Conservation (phyloP, 345 rosid species). For the Eutrema japonicum region DNA sequence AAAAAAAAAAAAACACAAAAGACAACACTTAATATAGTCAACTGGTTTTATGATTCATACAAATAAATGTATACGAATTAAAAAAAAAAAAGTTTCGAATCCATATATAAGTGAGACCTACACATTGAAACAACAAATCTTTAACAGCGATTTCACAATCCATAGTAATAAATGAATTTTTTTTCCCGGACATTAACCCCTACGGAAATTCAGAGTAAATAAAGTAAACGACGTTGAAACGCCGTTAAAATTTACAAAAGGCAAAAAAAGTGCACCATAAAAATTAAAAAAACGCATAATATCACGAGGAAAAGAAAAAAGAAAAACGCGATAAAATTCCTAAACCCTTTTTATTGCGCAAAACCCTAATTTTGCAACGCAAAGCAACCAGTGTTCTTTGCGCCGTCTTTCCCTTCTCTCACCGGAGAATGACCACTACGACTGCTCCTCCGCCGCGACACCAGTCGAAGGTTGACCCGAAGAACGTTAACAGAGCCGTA, state of each 20-base stretch:
- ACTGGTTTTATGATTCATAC: too few species aligned
- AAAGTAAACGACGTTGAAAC: neutral
- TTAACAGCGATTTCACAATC: neutral
- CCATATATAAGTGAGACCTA: conserved; percentile 6
- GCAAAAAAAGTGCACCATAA: neutral
- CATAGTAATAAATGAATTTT: neutral
- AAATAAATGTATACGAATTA: too few species aligned
- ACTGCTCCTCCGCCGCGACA: conserved; percentile 19
- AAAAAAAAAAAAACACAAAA: too few species aligned
- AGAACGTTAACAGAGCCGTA: conserved; percentile 54
- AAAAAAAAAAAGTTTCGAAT: too few species aligned
- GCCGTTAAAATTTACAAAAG: neutral
- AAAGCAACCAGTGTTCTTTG: neutral
- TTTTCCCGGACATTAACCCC: neutral
- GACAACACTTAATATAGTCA: too few species aligned
- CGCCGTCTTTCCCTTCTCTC: conserved; percentile 27
- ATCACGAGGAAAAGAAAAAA: neutral
- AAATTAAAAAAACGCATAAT: neutral
- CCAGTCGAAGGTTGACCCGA: conserved; percentile 32
- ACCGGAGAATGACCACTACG: conserved; percentile 30
- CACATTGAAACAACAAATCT: neutral
- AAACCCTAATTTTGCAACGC: conserved; percentile 31
- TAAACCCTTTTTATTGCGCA: neutral
- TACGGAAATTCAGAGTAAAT: neutral
- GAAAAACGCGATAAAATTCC: neutral